Evolutionary conservation across 192 early-diverging fungal genomes (phyloP).

Genomic region (Phlyctochytrium planicorne): DNA sequence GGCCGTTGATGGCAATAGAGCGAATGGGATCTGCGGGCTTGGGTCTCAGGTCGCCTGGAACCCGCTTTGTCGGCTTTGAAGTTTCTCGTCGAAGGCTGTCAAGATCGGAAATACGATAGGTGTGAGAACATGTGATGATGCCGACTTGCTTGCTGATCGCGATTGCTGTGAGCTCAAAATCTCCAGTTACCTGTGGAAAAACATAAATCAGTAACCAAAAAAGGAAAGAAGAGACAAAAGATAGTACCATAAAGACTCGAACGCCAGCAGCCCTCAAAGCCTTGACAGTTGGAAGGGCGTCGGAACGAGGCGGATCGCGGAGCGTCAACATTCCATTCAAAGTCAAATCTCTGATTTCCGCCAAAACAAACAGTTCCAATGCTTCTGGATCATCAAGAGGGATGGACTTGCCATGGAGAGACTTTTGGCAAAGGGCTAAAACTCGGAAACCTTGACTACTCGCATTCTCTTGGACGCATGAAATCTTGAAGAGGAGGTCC

Average conservation of each 20-base stretch:
- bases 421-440: conserved; percentile 71
- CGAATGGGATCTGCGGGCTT: conserved; percentile 50
- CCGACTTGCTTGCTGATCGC: conserved; percentile 75
- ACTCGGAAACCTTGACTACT: conserved; percentile 76
- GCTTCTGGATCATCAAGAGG: conserved; percentile 32
- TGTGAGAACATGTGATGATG: too few relatives aligned
- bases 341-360: conserved; percentile 47
- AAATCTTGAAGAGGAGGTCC: too few relatives aligned
- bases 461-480: conserved; percentile 71
- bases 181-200: conserved; percentile 92
- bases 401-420: too few relatives aligned
- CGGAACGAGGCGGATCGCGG: conserved; percentile 77
- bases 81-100: too few relatives aligned
- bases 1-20: too few relatives aligned
- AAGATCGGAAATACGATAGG: too few relatives aligned
- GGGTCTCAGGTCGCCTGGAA: too few relatives aligned
- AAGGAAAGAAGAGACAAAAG: too few relatives aligned
- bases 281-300: conserved; percentile 61
- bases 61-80: too few relatives aligned
- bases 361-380: too few relatives aligned
- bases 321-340: conserved; percentile 72
- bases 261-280: conserved; percentile 61
- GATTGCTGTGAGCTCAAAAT: conserved; percentile 74
- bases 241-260: too few relatives aligned
- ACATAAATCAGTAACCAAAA: too few relatives aligned